Evolutionary conservation across 1,284 basidiomycete genomes (phyloP), one percentile per base, ranked within the genome.

Genomic region (Cystobasidium slooffiae): DNA sequence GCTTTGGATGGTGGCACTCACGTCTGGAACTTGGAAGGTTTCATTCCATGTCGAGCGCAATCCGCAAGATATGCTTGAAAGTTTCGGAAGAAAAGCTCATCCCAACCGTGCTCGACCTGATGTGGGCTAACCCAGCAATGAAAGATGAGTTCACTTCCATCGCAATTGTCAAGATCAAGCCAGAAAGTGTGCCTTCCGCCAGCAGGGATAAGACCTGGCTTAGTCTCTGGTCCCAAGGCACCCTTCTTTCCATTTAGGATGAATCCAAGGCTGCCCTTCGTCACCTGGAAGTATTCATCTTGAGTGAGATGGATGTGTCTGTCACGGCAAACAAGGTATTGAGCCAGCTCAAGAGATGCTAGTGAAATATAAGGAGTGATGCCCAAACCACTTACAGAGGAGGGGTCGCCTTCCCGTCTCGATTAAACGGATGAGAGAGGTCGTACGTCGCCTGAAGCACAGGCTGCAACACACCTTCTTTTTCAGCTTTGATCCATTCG

Each of bases 31-130:
- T 49, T 37, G 14, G 62, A 65, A 39, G 62, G 62, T 22, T 47
- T 37, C 20, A 65, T 51, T 8, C 31, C 49, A 51, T 51, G 20
- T 20, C 46, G 31, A 7, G 62, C 46, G 51, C 62, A 65, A 51
- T 65, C 62, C 46, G 62, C 62, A 49, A 65, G 62, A 51, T 65
- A 65, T n/a, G 37, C 31, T 44, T 65, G 62, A 51, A 65, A 65
- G 22, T 65, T 65, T 2, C 62, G 62, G 39, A 65, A 65, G 62
- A 65, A 65, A 16, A 52, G 9, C 18, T 49, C 62, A 51, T 65
- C 62, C 62, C 62, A 65, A 24, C 46, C 62, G 24, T 65, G 62
- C 39, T 65, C 62, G 10, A 49, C 24, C 14, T 65, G 7, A 24
- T 47, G 24, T n/a, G 62, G 62, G 24, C 49, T 49, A 14, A 65